Evolutionary conservation across 768 basidiomycete species (phyloP), one percentile per base, ranked within the genome.

Genomic region (Lyophyllum semitale): DNA sequence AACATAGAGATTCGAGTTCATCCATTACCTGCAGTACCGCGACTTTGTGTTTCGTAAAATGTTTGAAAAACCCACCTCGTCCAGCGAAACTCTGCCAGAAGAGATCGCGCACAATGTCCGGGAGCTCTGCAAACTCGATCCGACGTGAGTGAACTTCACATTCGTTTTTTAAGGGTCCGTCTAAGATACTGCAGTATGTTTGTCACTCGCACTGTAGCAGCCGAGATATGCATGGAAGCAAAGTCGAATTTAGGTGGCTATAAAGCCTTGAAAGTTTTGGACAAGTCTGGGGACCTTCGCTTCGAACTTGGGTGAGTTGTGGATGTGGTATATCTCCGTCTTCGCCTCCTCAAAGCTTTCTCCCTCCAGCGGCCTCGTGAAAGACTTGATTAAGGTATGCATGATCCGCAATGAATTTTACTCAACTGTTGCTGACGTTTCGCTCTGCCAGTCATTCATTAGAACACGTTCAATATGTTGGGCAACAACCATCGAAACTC

Each of bases 1-100:
- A 13, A 17, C 12, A 20, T 20, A 26, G n/a, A 40, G 18, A 42
- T 18, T 38, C 4, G 4, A 13, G 33, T 52, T 20, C 20, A 11
- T n/a, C n/a, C n/a, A 29, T 20, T 48, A 30, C 57, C 29, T 48
- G 18, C 51, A 91, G 88, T 89, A 91, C 67, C 88, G 89, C 43
- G 85, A 91, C 65, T 92, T 91, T 62, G 84, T 92, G n/a, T 91
- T 92, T 66, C 86, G 90, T 44, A 90, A 90, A 68, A 91, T 91
- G 83, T 91, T 91, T 59, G 88, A 90, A 68, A 82, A 83, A 58
- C 76, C 78, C 17, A 61, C 77, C 1, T 61, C 67, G 22, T 71
- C 79, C 20, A 78, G 76, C 53, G 85, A 84, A 17, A 76, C 76
- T 23, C 77, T 79, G 38, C 73, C 80, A 12, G 80, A 84, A 33